These are phyloP conservation scores for Neofusicoccum ribis DNA, from an alignment of 2,329 filamentous ascomycete species.

Conservation along the genomic window DNA sequence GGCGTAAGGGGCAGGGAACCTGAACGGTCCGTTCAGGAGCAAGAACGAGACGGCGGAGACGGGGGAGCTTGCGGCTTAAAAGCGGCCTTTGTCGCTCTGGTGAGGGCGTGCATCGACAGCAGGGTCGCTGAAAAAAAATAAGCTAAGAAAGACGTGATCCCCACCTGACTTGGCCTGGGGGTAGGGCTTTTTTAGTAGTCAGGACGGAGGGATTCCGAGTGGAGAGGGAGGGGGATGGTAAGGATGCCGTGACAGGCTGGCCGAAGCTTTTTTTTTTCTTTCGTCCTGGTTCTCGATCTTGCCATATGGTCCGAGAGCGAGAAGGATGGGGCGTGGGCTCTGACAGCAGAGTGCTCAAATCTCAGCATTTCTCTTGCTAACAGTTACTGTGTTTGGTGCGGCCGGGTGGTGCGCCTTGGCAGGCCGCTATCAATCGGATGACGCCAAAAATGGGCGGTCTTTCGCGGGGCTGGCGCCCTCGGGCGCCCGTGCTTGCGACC, in stretches of 20 bases:
- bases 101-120: background rate
- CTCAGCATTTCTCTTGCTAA: slow-evolving; percentile 13
- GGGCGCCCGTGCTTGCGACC: background rate
- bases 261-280: background rate
- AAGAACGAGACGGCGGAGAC: no score
- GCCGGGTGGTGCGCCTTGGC: slow-evolving; percentile 9
- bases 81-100: background rate
- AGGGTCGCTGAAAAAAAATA: background rate
- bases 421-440: background rate
- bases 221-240: background rate
- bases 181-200: background rate
- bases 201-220: background rate
- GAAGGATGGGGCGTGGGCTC: background rate
- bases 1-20: no score
- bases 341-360: slow-evolving; percentile 11
- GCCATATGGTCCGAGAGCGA: background rate
- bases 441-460: background rate
- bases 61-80: background rate
- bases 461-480: background rate
- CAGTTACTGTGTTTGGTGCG: background rate
- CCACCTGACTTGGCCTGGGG: slow-evolving; percentile 6
- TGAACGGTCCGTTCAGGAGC: no score
- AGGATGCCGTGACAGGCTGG: background rate
- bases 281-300: background rate
- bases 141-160: slow-evolving; percentile 15